Base-by-base conservation (phyloP, 495 filamentous ascomycete genomes). In the Astrothelium subdiscretum region DNA sequence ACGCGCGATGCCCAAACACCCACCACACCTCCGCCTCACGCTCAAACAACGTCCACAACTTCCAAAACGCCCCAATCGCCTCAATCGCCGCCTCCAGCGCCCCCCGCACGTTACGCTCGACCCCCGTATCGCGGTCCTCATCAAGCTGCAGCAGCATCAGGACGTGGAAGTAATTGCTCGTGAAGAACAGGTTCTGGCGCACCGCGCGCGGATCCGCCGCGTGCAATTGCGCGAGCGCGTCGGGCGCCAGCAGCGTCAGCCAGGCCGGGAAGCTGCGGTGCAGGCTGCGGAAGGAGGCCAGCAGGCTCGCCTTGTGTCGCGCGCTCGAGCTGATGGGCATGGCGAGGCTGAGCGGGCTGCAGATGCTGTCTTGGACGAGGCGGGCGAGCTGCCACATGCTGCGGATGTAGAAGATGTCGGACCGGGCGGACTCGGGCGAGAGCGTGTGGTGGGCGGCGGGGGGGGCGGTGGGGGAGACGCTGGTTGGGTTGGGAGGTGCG, bases 1-100 rank as follows among this genome's bases (percentile, higher is more conserved):
- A 90, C 0, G 85, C 86, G 15, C 87, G 72, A 69, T 89, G 86
- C 68, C 86, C 84, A 68, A 89, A 89, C 5, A 88, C 85, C 86
- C 86, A 90, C 86, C 87, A 89, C 3, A 88, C 85, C 54, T 81
- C 77, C 11, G 85, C 85, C 70, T 90, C 86, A 32, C 75, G 74
- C 64, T 82, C 80, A 61, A 88, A 84, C 26, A 86, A 67, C 1
- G 70, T 72, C 68, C 82, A 85, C 13, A 89, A 76, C 31, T 87
- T 74, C 73, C 89, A 89, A 65, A 89, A 90, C 12, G 71, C 75
- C 24, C 73, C 74, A 32, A 87, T 77, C 15, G 84, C 85, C 61
- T 83, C 81, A 64, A 85, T 80, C 1, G 85, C 87, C 0, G 87
- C 84, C 64, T 89, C 85, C 22, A 89, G 75, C n/a, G 85, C 84